Conservation (phyloP, 164 flowering plant species). For the Cinnamomum chago region DNA sequence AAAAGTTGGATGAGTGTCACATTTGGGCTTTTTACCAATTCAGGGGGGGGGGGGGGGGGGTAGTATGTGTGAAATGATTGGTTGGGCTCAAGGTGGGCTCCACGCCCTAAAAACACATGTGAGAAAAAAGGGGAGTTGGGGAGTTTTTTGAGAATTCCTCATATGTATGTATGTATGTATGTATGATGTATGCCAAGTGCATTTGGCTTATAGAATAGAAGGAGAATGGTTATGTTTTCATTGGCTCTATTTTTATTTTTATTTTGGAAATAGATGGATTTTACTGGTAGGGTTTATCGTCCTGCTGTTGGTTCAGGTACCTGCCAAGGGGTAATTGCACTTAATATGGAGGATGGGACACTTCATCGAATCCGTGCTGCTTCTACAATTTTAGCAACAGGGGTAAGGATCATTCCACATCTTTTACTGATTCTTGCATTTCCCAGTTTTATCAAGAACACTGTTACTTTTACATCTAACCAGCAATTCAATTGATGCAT, state of each 20-base stretch:
- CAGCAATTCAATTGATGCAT: slow-evolving; percentile 8
- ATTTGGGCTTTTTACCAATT: no score
- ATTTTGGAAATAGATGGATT: not conserved
- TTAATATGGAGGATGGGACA: slow-evolving; percentile 99
- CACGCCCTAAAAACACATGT: no score
- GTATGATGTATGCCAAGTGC: no score
- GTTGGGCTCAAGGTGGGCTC: no score
- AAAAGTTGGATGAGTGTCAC: no score
- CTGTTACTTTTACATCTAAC: not conserved
- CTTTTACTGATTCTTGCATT: not conserved
- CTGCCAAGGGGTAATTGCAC: slow-evolving; percentile 97
- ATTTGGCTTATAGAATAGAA: not conserved
- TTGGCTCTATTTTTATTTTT: not conserved
- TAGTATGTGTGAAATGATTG: no score
- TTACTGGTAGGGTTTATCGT: not conserved
- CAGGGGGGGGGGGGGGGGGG: no score
- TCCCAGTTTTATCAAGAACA: not conserved
- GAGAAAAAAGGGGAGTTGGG: no score
- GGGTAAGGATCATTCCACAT: slow-evolving; percentile 41
- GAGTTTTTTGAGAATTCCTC: no score
- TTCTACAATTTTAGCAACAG: slow-evolving; percentile 93
- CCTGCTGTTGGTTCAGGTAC: slow-evolving; percentile 39
- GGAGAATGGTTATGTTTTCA: not conserved
- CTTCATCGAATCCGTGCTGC: slow-evolving; percentile 84
- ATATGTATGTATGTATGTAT: no score